Conservation (phyloP, 2,329 filamentous ascomycete genomes). For the Hypocrella siamensis region DNA sequence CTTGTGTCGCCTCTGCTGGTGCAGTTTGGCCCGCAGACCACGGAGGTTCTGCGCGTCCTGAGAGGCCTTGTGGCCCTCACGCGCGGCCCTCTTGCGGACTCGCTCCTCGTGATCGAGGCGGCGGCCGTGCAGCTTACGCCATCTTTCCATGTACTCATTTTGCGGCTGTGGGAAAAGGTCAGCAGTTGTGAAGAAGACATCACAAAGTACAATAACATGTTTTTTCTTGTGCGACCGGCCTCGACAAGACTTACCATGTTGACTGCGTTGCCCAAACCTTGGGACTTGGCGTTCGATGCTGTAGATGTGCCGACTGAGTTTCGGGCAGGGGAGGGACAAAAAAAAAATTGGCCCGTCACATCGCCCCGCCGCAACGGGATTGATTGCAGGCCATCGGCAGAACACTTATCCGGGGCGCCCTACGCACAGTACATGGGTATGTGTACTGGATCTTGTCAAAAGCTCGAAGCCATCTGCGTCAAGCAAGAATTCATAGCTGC, state of each 20-base stretch:
- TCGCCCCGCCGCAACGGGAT: conserved; percentile 8
- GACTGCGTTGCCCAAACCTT: conserved; percentile 1
- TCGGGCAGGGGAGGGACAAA: conserved; percentile 3
- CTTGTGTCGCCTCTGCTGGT: conserved; percentile 83
- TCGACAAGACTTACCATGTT: conserved; percentile 3
- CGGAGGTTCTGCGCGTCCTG: conserved; percentile 87
- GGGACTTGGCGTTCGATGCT: not conserved
- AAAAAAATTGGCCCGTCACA: not conserved
- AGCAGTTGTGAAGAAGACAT: conserved; percentile 2
- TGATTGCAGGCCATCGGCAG: too few species aligned
- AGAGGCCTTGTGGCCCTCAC: conserved; percentile 77
- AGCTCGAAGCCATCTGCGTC: too few species aligned
- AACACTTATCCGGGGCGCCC: conserved; percentile 17
- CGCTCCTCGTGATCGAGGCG: conserved; percentile 73
- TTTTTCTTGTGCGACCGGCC: not conserved
- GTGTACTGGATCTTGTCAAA: too few species aligned
- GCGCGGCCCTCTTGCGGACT: conserved; percentile 68
- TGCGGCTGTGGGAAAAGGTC: too few species aligned
- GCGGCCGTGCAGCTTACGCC: conserved; percentile 38
- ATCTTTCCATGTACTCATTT: conserved; percentile 68
- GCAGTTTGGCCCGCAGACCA: conserved; percentile 81
- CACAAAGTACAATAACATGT: not conserved
- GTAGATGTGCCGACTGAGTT: not conserved
- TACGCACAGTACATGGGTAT: too few species aligned
- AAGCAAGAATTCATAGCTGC: too few species aligned